Base-by-base conservation (phyloP, 2,329 filamentous ascomycete genomes). In the Cryoendolithus antarcticus region DNA sequence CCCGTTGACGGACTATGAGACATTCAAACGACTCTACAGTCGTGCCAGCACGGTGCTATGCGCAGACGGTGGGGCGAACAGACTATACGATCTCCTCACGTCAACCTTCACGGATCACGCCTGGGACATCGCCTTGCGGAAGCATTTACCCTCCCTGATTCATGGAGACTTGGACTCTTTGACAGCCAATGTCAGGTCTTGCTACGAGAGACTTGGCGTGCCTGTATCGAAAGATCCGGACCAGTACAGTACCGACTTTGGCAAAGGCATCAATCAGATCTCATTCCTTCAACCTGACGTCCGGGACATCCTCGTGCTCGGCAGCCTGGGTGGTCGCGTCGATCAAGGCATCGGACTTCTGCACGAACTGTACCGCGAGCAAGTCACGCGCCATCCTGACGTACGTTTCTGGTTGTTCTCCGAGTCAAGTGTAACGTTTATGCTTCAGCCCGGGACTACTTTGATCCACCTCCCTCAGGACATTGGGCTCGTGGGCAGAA, bases 81-180 rank as follows among this genome's bases (percentile, higher is more conserved):
- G 76, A 30, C 70, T 95, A 12, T 69, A 72, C 47, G 61, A 75
- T 47, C 64, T 69, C 46, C 62, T 69, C 47, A 41, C 51, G 19
- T 55, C 51, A 11, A 45, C 42, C n/a, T 34, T 38, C 27, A 32
- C 37, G 6, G 44, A 39, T 19, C 36, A 39, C 27, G 32, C 45
- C 27, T 49, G 40, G 42, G 39, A 33, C 24, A 40, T 33, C 31
- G 47, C 49, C 13, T 43, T 55, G 21, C 44, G 53, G 51, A 46
- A 45, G 37, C 21, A 50, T 44, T 46, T 51, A 11, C 64, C 63
- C 15, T 50, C 83, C 54, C 67, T 73, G 39, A 86, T 98, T 44
- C 77, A 93, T 49, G 91, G 91, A 34, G 91, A 98, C 58, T 71
- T 98, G 7, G 91, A 98, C 63, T 95, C 89, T 3, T 66, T 96